A percentile compares a stretch with the other conserved stretches of the same genome.
phyloP scores from a whole-genome alignment of 2,329 filamentous ascomycete genomes.

The Aspergillus unguis region DNA sequence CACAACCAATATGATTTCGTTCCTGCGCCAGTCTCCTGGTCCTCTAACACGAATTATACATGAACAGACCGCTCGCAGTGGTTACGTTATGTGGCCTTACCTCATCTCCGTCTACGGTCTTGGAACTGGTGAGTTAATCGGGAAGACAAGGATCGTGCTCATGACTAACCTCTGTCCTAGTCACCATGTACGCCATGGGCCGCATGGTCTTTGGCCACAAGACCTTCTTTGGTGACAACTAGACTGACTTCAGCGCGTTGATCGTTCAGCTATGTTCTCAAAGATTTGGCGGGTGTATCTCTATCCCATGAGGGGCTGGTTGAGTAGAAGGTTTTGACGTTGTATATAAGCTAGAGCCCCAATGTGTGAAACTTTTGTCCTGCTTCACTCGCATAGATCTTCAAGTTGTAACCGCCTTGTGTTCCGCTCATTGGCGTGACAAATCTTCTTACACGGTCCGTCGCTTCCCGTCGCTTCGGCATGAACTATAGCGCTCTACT shows the following conservation, averaged over 20 bases:
- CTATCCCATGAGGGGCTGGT: conserved; percentile 29
- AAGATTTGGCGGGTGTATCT: conserved; percentile 33
- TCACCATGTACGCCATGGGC: conserved; percentile 43
- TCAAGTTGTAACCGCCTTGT: too few species aligned
- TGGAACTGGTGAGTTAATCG: conserved; percentile 45
- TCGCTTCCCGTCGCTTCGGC: too few species aligned
- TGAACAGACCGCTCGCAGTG: conserved; percentile 52
- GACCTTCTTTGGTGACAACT: conserved; percentile 53
- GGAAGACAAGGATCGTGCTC: not conserved
- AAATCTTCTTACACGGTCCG: too few species aligned
- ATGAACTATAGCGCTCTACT: too few species aligned
- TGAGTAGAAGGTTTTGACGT: conserved; percentile 29
- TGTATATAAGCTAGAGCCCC: conserved; percentile 39
- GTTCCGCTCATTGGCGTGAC: too few species aligned
- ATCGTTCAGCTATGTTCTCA: conserved; percentile 15
- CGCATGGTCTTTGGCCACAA: conserved; percentile 57
- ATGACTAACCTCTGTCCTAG: conserved; percentile 21
- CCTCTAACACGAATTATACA: conserved; percentile 2
- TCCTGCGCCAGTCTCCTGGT: not conserved
- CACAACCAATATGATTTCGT: not conserved
- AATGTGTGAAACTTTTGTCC: conserved; percentile 29
- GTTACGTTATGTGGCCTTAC: conserved; percentile 60
- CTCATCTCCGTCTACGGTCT: conserved; percentile 51
- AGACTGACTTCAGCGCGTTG: conserved; percentile 12
- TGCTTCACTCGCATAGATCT: not conserved